Evolutionary conservation across 164 flowering plant genomes (phyloP).

Genomic region (Echeveria elegans): DNA sequence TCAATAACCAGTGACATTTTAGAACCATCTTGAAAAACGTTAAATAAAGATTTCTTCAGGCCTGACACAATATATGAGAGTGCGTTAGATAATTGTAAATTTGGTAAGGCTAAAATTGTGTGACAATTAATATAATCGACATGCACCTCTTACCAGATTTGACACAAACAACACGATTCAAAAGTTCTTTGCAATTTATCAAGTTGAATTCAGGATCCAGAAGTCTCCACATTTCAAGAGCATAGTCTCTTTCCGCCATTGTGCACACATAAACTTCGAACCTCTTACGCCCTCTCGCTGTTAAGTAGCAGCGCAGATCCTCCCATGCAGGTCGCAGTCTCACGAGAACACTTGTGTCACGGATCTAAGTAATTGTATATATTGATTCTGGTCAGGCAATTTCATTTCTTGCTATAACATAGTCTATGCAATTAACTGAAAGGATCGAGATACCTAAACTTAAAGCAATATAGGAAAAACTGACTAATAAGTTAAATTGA

Average conservation of each 20-base stretch:
- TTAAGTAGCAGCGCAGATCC: conserved; percentile 80
- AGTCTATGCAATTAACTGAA: neutral
- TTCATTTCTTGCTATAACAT: no score
- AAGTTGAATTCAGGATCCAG: conserved; percentile 86
- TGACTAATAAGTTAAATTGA: neutral
- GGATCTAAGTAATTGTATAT: conserved; percentile 40
- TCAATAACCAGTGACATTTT: conserved; percentile 97
- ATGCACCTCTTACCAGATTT: conserved; percentile 55
- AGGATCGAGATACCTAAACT: neutral
- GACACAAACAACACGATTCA: conserved; percentile 84
- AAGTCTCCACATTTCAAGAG: conserved; percentile 97
- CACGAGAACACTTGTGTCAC: conserved; percentile 98
- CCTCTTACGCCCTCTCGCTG: conserved; percentile 86
- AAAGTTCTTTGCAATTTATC: conserved; percentile 56
- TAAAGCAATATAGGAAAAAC: neutral
- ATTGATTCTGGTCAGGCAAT: conserved; percentile 5
- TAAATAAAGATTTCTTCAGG: conserved; percentile 71
- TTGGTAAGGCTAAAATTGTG: no score
- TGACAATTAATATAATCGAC: no score
- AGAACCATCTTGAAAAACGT: conserved; percentile 89
- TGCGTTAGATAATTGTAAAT: no score
- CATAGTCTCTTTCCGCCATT: conserved; percentile 98
- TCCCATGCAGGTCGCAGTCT: conserved; percentile 98
- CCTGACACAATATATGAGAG: conserved; percentile 30
- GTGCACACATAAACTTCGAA: conserved; percentile 99